Percentiles rank a stretch among this genome's conserved stretches.
Evolutionary conservation across 2,329 filamentous ascomycete genomes (phyloP).

Genomic region (Phyllosticta capitalensis): DNA sequence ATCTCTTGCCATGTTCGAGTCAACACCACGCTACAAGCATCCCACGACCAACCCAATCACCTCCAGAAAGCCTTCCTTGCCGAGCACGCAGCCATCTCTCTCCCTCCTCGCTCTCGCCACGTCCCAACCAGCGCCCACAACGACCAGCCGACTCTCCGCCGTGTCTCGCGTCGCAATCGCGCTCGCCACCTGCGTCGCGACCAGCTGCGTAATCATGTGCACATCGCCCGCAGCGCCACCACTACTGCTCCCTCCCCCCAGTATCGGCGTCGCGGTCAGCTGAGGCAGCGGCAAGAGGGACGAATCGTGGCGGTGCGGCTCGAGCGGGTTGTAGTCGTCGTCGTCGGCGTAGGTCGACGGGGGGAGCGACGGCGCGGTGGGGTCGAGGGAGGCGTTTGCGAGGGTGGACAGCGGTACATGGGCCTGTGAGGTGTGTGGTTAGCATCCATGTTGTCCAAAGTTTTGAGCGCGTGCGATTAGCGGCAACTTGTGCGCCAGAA

Average conservation of each 20-base stretch:
- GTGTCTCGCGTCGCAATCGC: constrained; percentile 64
- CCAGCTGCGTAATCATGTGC: constrained; percentile 72
- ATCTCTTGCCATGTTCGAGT: too few species aligned
- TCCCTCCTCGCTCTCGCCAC: constrained; percentile 41
- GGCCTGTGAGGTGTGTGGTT: constrained; percentile 42
- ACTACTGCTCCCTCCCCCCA: constrained; percentile 54
- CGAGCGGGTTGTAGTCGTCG: constrained; percentile 31
- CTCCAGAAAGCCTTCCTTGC: constrained; percentile 32
- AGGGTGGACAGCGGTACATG: constrained; percentile 69
- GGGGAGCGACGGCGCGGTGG: constrained; percentile 41
- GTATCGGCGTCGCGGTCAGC: constrained; percentile 74
- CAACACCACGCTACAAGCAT: constrained; percentile 18
- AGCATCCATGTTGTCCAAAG: background rate
- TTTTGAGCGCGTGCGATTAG: background rate
- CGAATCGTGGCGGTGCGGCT: constrained; percentile 36
- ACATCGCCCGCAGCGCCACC: constrained; percentile 54
- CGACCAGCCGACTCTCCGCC: constrained; percentile 48
- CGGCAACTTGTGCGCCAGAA: background rate
- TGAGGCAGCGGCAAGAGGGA: constrained; percentile 64
- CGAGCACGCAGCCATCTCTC: background rate
- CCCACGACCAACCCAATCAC: constrained; percentile 34
- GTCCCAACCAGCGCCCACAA: constrained; percentile 49
- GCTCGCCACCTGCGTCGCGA: constrained; percentile 82
- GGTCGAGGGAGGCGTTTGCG: constrained; percentile 52
- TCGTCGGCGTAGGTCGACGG: constrained; percentile 23